phyloP scores from a whole-genome alignment of 768 basidiomycete genomes.

The Boletus patriciae region DNA sequence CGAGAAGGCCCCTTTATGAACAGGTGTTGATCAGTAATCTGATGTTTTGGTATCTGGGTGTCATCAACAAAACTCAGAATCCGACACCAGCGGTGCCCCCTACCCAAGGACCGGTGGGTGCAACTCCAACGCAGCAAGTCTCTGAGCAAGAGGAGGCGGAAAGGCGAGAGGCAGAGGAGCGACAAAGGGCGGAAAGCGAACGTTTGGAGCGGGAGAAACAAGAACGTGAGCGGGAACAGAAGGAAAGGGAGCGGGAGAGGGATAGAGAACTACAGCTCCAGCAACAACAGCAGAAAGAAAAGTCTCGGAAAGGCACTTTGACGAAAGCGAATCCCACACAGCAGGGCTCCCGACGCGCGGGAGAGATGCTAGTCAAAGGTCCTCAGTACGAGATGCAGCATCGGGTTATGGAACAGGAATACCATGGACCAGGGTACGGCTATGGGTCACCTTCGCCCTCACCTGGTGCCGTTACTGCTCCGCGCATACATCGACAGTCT shows the following conservation, averaged over 20 bases:
- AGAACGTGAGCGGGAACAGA: slow-evolving; percentile 54
- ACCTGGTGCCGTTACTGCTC: slow-evolving; percentile 21
- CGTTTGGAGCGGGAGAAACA: slow-evolving; percentile 54
- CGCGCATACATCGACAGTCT: slow-evolving; percentile 27
- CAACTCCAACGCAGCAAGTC: slow-evolving; percentile 28
- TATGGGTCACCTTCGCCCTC: slow-evolving; percentile 28
- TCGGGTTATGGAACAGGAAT: slow-evolving; percentile 89
- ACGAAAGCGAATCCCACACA: slow-evolving; percentile 61
- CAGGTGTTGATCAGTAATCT: slow-evolving; percentile 91
- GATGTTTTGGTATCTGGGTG: slow-evolving; percentile 99
- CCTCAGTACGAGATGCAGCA: slow-evolving; percentile 96
- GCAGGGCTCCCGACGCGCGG: slow-evolving; percentile 56
- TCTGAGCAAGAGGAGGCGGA: slow-evolving; percentile 38
- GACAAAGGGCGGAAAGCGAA: slow-evolving; percentile 42
- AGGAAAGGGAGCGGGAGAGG: slow-evolving; percentile 21
- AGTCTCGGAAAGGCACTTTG: slow-evolving; percentile 50
- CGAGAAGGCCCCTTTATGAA: slow-evolving; percentile 93
- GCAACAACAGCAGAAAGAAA: slow-evolving; percentile 42
- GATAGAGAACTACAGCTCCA: slow-evolving; percentile 35
- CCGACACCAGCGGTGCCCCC: slow-evolving; percentile 39
- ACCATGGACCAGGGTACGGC: slow-evolving; percentile 42
- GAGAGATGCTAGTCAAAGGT: slow-evolving; percentile 84
- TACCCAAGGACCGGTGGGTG: slow-evolving; percentile 27
- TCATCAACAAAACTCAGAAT: slow-evolving; percentile 88
- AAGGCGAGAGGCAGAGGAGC: slow-evolving; percentile 43